Percentiles rank a stretch among this genome's conserved stretches.
Conservation (phyloP, 176 grass and related monocot genomes). For the Carex kokanica region DNA sequence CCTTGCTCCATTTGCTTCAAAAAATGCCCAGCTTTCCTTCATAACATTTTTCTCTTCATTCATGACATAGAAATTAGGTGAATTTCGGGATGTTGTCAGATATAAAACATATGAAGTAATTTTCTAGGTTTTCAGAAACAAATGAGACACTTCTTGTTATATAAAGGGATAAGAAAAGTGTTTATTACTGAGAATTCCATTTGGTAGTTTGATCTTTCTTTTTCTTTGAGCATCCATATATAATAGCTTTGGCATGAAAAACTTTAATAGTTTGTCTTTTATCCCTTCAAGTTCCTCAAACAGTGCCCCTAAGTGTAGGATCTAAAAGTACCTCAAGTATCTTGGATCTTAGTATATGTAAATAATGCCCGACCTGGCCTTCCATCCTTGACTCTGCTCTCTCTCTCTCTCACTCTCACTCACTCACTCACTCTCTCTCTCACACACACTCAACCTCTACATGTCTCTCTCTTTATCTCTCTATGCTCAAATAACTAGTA, state of each 20-base stretch:
- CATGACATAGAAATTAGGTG: not conserved
- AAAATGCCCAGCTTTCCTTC: not conserved
- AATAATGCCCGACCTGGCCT: not conserved
- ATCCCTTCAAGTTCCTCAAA: not conserved
- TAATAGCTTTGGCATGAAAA: constrained; percentile 6
- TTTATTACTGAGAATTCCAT: not conserved
- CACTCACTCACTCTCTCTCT: not conserved
- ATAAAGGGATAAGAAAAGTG: not conserved
- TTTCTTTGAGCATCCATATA: not conserved
- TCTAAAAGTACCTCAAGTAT: not conserved
- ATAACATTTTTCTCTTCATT: not conserved
- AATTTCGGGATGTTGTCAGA: not conserved
- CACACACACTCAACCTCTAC: not conserved
- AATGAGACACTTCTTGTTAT: not conserved
- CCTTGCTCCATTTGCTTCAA: not conserved
- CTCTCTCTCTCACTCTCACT: not conserved
- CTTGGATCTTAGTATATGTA: not conserved
- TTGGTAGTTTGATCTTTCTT: not conserved
- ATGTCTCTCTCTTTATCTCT: not conserved
- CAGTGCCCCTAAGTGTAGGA: not conserved
- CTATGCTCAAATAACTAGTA: not conserved
- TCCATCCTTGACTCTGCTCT: not conserved
- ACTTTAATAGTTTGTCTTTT: not conserved
- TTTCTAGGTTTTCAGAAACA: not conserved
- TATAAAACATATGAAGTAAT: not conserved